phyloP scores from a whole-genome alignment of 1,284 basidiomycete species.

The Ceratobasidium papillatum region DNA sequence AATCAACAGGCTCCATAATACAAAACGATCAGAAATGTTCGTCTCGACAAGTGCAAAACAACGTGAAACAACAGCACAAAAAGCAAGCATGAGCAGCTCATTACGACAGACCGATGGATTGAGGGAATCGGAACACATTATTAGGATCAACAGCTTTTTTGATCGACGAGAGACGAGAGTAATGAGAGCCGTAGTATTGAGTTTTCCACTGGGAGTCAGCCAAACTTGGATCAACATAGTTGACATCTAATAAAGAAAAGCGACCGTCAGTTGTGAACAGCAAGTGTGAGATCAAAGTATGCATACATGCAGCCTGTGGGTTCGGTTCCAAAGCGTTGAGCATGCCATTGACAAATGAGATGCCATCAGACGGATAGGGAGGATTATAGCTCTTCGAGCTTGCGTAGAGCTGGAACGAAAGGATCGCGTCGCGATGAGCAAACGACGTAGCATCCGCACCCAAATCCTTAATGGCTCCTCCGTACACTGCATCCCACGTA shows the following conservation, averaged over 20 bases:
- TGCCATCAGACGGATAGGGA: conserved; percentile 48
- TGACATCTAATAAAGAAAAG: conserved; percentile 38
- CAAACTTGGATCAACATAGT: conserved; percentile 44
- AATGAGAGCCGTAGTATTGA: conserved; percentile 43
- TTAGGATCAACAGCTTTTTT: conserved; percentile 40
- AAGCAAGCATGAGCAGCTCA: background rate
- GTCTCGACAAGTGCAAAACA: background rate
- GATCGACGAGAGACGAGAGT: conserved; percentile 30
- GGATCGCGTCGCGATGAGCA: conserved; percentile 47
- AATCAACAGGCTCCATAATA: background rate
- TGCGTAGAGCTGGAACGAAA: conserved; percentile 51
- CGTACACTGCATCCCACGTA: conserved; percentile 40
- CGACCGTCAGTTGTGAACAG: background rate
- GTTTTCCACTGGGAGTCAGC: conserved; percentile 39
- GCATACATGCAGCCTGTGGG: conserved; percentile 40
- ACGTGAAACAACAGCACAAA: background rate
- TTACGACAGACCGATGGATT: conserved; percentile 38
- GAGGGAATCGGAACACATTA: conserved; percentile 44
- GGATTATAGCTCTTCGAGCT: conserved; percentile 46
- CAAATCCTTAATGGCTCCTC: conserved; percentile 46
- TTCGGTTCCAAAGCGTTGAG: conserved; percentile 39
- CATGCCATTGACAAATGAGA: conserved; percentile 48
- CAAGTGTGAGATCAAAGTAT: conserved; percentile 13
- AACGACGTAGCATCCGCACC: conserved; percentile 46
- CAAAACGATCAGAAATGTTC: background rate